Base-by-base conservation (phyloP, 805 yeast genomes). In the Lipomyces sp. region DNA sequence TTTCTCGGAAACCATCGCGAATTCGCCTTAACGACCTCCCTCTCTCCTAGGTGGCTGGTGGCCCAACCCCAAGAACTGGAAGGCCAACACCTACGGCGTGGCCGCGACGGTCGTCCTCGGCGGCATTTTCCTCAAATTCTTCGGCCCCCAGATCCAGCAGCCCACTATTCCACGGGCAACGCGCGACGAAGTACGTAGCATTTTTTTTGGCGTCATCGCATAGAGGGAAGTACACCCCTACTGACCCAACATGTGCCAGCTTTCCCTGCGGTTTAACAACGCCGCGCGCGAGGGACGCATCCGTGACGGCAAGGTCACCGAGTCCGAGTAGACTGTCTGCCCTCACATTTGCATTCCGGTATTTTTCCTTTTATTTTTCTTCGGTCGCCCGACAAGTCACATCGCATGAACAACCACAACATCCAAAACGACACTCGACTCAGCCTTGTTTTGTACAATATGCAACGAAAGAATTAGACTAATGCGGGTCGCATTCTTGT, bases 11-110 rank as follows among this genome's bases (percentile, higher is more conserved):
- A 5, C 7, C 5, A 5, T 8, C 14, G 6, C 8, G 14, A 10
- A 5, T 4, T 18, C 6, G 4, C 23, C 5, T 5, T 36, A 14
- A 14, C 24, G 2, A 14, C 35, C 16, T 32, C n/a, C 18, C 13
- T 16, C n/a, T 16, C 18, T 32, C 18, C 61, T 79, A 2, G 83
- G 83, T 49, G 83, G 82, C 43, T 79, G 83, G 82, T 73, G 63
- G 64, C 74, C 73, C 61, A 73, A 74, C 14, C 83, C 83, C 18
- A 68, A 67, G 58, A 79, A 79, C 68, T 74, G 75, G 67, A 70
- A 69, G 49, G 55, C 66, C 22, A 78, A 78, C 62, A 73, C 78
- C 8, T 47, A 62, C 13, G 61, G 72, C 41, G 74, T 73, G 10
- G 65, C 71, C 18, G 70, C 68, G 11, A 76, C 22, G n/a, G 41